Evolutionary conservation across 805 yeast species (phyloP).

Genomic region (Yamadazyma phyllophila): DNA sequence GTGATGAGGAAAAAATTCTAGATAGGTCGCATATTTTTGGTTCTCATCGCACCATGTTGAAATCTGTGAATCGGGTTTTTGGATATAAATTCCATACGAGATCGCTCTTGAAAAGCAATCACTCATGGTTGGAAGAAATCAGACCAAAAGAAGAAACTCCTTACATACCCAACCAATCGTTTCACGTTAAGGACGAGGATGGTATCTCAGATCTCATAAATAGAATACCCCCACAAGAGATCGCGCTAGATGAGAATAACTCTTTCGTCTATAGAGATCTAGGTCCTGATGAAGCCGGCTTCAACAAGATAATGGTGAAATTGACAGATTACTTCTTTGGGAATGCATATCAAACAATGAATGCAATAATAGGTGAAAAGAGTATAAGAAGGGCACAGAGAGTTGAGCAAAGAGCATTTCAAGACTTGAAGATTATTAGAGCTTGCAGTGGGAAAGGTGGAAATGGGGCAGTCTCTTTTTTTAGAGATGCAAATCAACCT

Average conservation of each 20-base stretch:
- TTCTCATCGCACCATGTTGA: constrained; percentile 1
- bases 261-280: constrained; percentile 16
- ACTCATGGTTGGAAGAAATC: constrained; percentile 15
- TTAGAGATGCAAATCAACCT: constrained; percentile 79
- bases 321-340: constrained; percentile 41
- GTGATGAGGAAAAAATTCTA: background rate
- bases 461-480: constrained; percentile 80
- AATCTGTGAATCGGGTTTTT: background rate
- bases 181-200: background rate
- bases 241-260: constrained; percentile 10
- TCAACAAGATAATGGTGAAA: constrained; percentile 16
- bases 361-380: constrained; percentile 33
- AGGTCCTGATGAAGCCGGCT: constrained; percentile 20
- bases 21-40: background rate
- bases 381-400: constrained; percentile 28
- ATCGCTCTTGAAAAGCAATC: constrained; percentile 2
- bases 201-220: background rate
- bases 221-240: background rate
- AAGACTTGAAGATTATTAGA: constrained; percentile 66
- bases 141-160: constrained; percentile 2
- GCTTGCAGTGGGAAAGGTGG: constrained; percentile 85
- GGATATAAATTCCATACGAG: constrained; percentile 1
- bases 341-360: constrained; percentile 38
- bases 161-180: background rate
- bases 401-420: constrained; percentile 39